Evolutionary conservation across 257 asterid genomes (phyloP).

Genomic region (Schizonepeta tenuifolia): DNA sequence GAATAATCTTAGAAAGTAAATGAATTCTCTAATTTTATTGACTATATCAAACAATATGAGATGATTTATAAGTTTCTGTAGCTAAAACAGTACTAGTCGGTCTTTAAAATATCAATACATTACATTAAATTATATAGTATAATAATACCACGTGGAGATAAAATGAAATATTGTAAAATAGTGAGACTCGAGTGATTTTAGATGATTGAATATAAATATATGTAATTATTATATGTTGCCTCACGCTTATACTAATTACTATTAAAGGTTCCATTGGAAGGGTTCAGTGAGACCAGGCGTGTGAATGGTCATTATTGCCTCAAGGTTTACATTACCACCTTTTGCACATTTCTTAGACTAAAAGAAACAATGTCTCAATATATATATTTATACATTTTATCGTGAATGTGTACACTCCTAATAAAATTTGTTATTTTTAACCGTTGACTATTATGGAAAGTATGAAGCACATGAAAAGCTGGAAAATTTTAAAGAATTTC

Average conservation of each 20-base stretch:
- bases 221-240: conserved; percentile 26
- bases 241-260: conserved; percentile 35
- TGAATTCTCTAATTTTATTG: no score
- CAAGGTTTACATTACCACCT: neutral
- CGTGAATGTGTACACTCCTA: no score
- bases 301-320: conserved; percentile 21
- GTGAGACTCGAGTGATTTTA: neutral
- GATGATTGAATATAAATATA: conserved; percentile 23
- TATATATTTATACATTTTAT: no score
- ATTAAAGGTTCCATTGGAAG: conserved; percentile 21
- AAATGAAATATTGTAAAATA: neutral
- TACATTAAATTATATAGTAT: neutral
- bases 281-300: conserved; percentile 32
- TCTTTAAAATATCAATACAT: neutral
- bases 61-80: no score
- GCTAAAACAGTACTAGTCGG: no score
- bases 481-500: no score
- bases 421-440: no score
- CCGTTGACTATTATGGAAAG: no score
- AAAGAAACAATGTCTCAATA: neutral
- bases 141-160: conserved; percentile 18
- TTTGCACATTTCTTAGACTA: neutral
- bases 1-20: no score
- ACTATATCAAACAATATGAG: no score
- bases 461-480: no score